Percentiles rank a stretch among this genome's conserved stretches.
Conservation (phyloP, 768 basidiomycete genomes). For the Butyriboletus loyo region DNA sequence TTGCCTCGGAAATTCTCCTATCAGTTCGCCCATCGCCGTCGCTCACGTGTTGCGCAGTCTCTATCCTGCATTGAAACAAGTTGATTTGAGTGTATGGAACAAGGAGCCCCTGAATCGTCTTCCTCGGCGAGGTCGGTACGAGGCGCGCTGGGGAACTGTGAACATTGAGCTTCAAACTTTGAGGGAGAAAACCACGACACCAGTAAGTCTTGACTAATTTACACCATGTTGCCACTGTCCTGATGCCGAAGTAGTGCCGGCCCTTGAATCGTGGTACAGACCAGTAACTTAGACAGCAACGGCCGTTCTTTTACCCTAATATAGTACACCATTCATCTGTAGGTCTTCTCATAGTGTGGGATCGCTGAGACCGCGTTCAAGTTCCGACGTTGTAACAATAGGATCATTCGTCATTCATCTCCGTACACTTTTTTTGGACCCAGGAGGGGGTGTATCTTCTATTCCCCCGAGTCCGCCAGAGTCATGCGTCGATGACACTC, state of each 20-base stretch:
- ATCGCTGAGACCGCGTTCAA: not conserved
- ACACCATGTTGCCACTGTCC: not conserved
- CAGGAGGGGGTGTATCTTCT: not conserved
- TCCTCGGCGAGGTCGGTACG: slow-evolving; percentile 7
- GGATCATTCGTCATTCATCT: too few species aligned
- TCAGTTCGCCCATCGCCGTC: slow-evolving; percentile 8
- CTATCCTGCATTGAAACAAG: slow-evolving; percentile 18
- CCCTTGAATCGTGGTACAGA: not conserved
- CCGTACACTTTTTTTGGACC: not conserved
- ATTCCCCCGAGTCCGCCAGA: not conserved
- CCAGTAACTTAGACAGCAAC: not conserved
- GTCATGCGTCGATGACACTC: not conserved
- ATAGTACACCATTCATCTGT: not conserved
- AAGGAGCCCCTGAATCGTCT: slow-evolving; percentile 11
- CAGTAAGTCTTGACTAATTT: not conserved
- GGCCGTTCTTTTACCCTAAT: not conserved
- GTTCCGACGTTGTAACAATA: not conserved
- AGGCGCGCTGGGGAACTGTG: slow-evolving; percentile 17
- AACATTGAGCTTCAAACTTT: slow-evolving; percentile 10
- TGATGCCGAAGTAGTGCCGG: not conserved
- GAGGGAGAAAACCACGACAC: not conserved
- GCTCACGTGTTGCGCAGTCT: slow-evolving; percentile 10
- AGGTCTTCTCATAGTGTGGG: not conserved
- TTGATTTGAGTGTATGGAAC: slow-evolving; percentile 20
- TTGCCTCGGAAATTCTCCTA: slow-evolving; percentile 21